phyloP scores from a whole-genome alignment of 768 basidiomycete species.

The Boletellus ananas region DNA sequence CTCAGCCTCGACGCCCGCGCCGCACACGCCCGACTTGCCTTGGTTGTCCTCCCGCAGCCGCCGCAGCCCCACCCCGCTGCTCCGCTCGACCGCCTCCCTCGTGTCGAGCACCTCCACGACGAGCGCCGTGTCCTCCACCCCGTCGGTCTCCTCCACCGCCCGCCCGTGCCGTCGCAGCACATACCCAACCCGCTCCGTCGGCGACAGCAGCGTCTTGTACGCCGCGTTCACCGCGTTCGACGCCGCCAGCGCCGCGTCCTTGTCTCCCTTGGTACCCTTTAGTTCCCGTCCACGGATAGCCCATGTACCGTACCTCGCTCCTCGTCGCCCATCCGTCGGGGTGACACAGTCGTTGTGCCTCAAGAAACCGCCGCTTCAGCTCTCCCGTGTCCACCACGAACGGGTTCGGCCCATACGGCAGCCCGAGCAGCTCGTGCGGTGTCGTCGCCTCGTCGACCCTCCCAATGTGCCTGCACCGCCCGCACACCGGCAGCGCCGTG shows the following conservation, averaged over 20 bases:
- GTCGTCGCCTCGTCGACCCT: conserved; percentile 50
- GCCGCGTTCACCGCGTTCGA: conserved; percentile 82
- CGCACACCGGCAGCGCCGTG: conserved; percentile 70
- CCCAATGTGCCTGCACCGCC: conserved; percentile 64
- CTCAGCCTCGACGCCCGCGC: not conserved
- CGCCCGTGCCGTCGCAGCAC: conserved; percentile 63
- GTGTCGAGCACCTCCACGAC: conserved; percentile 76
- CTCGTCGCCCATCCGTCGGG: conserved; percentile 81
- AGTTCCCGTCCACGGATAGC: conserved; percentile 4
- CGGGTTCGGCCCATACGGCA: conserved; percentile 60
- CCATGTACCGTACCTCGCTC: conserved; percentile 45
- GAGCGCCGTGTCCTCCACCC: conserved; percentile 64
- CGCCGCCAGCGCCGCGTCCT: conserved; percentile 30
- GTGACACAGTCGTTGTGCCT: conserved; percentile 75
- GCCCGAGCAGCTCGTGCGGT: conserved; percentile 66
- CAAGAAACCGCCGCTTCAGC: conserved; percentile 63
- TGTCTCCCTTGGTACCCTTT: conserved; percentile 21
- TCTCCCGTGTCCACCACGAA: conserved; percentile 61
- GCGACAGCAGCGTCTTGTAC: conserved; percentile 70
- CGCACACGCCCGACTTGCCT: conserved; percentile 35
- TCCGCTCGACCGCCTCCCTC: conserved; percentile 67
- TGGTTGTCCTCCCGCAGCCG: conserved; percentile 50
- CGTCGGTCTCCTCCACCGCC: conserved; percentile 63
- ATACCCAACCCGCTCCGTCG: conserved; percentile 76
- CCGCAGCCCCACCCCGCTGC: conserved; percentile 49